phyloP scores from a whole-genome alignment of 306 rosid species.

The Quercus gilva region DNA sequence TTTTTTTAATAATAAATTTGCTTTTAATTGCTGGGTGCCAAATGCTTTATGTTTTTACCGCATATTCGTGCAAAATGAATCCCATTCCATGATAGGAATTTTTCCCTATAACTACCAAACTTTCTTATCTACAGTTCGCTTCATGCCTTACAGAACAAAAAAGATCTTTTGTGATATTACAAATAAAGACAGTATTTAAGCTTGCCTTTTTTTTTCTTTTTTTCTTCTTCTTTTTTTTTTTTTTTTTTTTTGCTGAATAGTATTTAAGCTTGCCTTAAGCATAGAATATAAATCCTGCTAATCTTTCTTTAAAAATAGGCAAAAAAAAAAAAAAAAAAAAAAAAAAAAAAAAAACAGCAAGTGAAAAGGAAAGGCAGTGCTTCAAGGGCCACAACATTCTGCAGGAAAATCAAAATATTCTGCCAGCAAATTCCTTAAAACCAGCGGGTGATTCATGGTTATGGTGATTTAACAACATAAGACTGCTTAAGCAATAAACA shows the following conservation, averaged over 20 bases:
- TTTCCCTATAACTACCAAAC: not conserved
- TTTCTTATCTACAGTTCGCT: not conserved
- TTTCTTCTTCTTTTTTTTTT: not conserved
- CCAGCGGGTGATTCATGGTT: not conserved
- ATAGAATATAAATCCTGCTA: not conserved
- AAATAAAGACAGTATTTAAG: not conserved
- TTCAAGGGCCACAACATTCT: not conserved
- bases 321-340: accelerated
- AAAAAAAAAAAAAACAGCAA: no score
- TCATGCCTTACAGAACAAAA: no score
- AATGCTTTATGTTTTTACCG: not conserved
- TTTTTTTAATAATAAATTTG: not conserved
- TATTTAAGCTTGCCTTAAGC: not conserved
- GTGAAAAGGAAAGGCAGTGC: not conserved
- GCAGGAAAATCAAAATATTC: not conserved
- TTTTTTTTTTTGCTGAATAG: no score
- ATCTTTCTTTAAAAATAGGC: not conserved
- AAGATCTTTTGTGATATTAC: not conserved
- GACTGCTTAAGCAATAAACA: not conserved
- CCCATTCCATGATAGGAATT: not conserved
- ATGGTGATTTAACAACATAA: not conserved
- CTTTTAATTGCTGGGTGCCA: not conserved
- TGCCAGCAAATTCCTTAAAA: not conserved
- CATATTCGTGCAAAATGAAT: not conserved
- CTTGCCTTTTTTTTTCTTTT: not conserved